Base-by-base conservation (phyloP, 2,329 filamentous ascomycete genomes). In the Parastagonospora nodorum region DNA sequence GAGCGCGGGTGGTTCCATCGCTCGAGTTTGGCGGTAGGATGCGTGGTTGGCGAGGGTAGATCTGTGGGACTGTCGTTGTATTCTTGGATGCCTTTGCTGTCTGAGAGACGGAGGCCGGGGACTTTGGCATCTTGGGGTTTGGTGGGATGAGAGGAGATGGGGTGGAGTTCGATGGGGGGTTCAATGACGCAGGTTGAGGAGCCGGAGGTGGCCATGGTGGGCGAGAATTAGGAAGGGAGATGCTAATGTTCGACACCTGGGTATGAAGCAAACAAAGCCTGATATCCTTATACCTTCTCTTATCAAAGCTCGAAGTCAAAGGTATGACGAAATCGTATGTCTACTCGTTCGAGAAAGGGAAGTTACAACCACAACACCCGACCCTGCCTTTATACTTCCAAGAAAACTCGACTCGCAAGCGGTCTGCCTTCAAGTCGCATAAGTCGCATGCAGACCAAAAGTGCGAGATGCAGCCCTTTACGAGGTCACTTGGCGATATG, bases 1-100 rank as follows among this genome's bases (percentile, higher is more conserved):
- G 77, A 75, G 8, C 74, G 69, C 0, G 87, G 81, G n/a, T 75
- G 72, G 61, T 89, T 89, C 88, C 88, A 90, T 69, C 69, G 75
- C 62, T 88, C 82, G 12, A 76, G 62, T 47, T 75, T 72, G 28
- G 69, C 69, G 5, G 72, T 60, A 1, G 75, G 73, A 42, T 68
- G 64, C 1, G 75, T 79, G 0, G 74, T 77, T 2, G 79, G 79
- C 7, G 78, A 77, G 0, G 79, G 78, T 0, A 80, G 64, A 15
- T 77, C 77, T n/a, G 69, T 55, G 0, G 68, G 65, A 37, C 71
- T 67, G 36, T 65, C 50, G 24, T 53, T 49, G 5, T 57, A 42
- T 12, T 52, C 42, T 4, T 39, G 10, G 7, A 44, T 49, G 5
- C 42, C 52, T 39, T 51, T 55, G 12, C 58, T 51, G 15, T 66